A percentile compares a stretch with the other conserved stretches of the same genome.
phyloP scores from a whole-genome alignment of 2,329 filamentous ascomycete species.

The Hypoxylon sp. region DNA sequence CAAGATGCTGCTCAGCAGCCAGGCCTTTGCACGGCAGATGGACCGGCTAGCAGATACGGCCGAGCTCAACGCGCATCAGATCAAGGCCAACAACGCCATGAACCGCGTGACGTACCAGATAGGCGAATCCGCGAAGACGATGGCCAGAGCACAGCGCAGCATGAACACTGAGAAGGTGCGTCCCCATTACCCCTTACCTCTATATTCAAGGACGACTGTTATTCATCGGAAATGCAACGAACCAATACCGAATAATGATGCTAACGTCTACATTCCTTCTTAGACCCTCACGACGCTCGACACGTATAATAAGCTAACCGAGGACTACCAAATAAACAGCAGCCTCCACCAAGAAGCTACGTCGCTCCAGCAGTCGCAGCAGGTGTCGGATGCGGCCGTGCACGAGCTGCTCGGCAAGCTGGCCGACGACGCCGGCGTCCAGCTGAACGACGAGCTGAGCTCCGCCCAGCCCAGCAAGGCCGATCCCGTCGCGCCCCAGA shows the following conservation, averaged over 20 bases:
- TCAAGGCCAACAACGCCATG: constrained; percentile 74
- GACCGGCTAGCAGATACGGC: constrained; percentile 74
- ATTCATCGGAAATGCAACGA: background rate
- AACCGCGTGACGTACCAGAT: constrained; percentile 75
- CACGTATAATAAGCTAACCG: constrained; percentile 71
- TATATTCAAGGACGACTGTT: too few relatives aligned
- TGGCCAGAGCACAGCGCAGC: constrained; percentile 68
- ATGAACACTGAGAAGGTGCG: constrained; percentile 68
- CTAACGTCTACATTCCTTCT: constrained; percentile 6
- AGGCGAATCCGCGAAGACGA: constrained; percentile 68
- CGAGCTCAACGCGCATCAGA: constrained; percentile 69
- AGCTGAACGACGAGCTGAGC: constrained; percentile 80
- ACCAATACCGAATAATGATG: background rate
- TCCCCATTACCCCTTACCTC: background rate
- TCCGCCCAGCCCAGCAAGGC: constrained; percentile 65
- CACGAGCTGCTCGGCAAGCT: constrained; percentile 87
- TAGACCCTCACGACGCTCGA: constrained; percentile 70
- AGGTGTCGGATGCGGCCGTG: constrained; percentile 84
- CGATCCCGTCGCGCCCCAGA: constrained; percentile 63
- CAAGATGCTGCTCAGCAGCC: constrained; percentile 71
- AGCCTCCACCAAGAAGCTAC: constrained; percentile 90
- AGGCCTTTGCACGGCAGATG: constrained; percentile 72
- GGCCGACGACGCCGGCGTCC: constrained; percentile 88
- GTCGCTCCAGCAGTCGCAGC: constrained; percentile 76
- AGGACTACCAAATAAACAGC: constrained; percentile 73